Base-by-base conservation (phyloP, 2,329 filamentous ascomycete species). In the Fusarium acutatum region DNA sequence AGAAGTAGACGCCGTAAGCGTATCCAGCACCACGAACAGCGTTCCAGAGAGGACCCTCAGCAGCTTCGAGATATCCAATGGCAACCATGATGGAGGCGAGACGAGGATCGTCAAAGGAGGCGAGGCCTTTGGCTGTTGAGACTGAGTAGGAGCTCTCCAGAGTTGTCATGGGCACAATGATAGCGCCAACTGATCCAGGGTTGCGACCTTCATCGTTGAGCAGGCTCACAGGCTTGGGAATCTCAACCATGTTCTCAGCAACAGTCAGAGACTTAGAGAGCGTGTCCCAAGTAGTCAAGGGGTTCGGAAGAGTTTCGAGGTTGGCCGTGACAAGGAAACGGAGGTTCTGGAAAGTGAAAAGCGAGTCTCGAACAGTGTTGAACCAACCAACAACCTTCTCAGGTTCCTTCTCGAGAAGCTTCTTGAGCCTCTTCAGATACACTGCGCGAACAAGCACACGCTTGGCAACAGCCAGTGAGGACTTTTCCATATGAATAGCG, bases 11-110 rank as follows among this genome's bases (percentile, higher is more conserved):
- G 60, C 95, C 95, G 79, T 99, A 99, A 1, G 96, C 96, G 59
- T 98, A 91, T 49, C 96, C 96, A 47, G 94, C 96, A 63, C 96
- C 96, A 52, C 96, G 94, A 54, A 98, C 93, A 1, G 94, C 94
- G 72, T 93, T 93, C 96, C 96, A 98, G 37, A 99, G 89, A 2
- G 96, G 96, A 0, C 96, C 96, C 82, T 99, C 96, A 24, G 97
- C 93, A 2, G 95, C 92, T 79, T 98, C 95, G 69, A 99, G 92
- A 80, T 98, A 98, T 26, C 95, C 91, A 56, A 95, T 90, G 2
- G 96, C 95, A 13, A 99, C 95, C 81, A 97, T 90, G 58, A 97
- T 88, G 5, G 95, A 92, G 0, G 96, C 95, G 3, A 98, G 86
- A 22, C 90, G 88, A 0, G 95, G 92, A 78, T 98, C 92, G 8